Conservation (phyloP, 345 rosid species). For the Bruguiera sexangula region DNA sequence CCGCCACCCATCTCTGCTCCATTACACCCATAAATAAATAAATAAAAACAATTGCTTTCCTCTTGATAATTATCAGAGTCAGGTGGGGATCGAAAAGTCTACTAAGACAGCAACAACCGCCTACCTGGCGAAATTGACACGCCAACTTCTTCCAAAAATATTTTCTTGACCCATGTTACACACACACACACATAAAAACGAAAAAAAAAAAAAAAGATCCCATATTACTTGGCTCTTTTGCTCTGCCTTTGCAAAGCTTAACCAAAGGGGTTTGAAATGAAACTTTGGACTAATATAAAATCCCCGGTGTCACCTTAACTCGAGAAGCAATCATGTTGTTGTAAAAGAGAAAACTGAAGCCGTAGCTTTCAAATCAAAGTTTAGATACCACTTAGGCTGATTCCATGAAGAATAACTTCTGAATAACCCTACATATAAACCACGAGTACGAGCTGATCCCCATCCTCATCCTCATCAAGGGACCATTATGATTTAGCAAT, state of each 20-base stretch:
- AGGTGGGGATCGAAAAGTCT: not conserved
- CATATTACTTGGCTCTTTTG: too few relatives aligned
- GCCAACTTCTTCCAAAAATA: not conserved
- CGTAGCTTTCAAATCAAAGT: not conserved
- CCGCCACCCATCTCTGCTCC: conserved; percentile 39
- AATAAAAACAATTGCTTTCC: too few relatives aligned
- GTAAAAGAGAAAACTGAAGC: too few relatives aligned
- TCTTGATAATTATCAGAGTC: not conserved
- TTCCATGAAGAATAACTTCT: too few relatives aligned
- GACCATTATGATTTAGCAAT: too few relatives aligned
- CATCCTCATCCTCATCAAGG: not conserved
- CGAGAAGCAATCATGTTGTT: too few relatives aligned
- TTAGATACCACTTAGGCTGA: not conserved
- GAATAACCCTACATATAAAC: not conserved
- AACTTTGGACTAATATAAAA: too few relatives aligned
- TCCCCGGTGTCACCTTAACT: too few relatives aligned
- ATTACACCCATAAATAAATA: too few relatives aligned
- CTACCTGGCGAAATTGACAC: not conserved
- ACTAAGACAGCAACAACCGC: not conserved
- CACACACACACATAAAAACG: not conserved
- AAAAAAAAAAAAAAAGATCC: too few relatives aligned
- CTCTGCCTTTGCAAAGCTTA: too few relatives aligned
- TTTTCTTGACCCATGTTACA: not conserved
- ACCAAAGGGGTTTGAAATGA: too few relatives aligned
- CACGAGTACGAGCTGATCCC: not conserved